Conservation (phyloP, 129 eudicot genomes). For the Pseudognaphalium luteoalbum region DNA sequence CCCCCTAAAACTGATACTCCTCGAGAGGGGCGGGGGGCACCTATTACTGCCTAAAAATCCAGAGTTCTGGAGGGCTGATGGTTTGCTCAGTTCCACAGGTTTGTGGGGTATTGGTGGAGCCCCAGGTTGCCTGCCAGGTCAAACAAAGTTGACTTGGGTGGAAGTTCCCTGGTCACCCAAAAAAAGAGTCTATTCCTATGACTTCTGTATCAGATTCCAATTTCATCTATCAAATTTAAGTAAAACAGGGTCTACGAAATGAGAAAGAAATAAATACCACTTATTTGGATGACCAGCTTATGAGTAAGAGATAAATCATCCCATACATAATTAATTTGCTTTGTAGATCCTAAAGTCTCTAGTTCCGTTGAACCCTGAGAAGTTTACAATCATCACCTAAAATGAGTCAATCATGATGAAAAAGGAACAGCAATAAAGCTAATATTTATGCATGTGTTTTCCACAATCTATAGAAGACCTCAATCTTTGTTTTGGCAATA, state of each 20-base stretch:
- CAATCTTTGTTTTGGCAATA: no score
- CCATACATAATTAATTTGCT: constrained; percentile 80
- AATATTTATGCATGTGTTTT: not conserved
- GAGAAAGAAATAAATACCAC: constrained; percentile 47
- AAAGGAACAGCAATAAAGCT: constrained; percentile 15
- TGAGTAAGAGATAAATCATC: constrained; percentile 89
- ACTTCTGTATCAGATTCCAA: not conserved
- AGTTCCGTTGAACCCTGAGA: constrained; percentile 75
- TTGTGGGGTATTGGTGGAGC: no score
- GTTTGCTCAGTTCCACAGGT: no score
- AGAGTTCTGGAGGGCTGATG: no score
- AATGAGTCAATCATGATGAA: not conserved
- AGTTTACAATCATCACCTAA: constrained; percentile 15
- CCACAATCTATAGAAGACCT: not conserved
- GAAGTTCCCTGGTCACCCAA: no score
- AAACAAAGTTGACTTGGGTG: no score
- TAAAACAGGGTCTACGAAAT: not conserved
- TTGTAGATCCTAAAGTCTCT: constrained; percentile 68
- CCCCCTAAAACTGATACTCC: no score
- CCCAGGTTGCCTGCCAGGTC: no score
- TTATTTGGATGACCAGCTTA: constrained; percentile 79
- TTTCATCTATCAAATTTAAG: not conserved
- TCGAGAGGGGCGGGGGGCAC: no score
- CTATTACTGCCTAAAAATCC: no score
- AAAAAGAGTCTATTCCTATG: no score